A percentile compares a stretch with the other conserved stretches of the same genome.
phyloP scores from a whole-genome alignment of 352 stramenopile genomes.

The Globisporangium radiosum region DNA sequence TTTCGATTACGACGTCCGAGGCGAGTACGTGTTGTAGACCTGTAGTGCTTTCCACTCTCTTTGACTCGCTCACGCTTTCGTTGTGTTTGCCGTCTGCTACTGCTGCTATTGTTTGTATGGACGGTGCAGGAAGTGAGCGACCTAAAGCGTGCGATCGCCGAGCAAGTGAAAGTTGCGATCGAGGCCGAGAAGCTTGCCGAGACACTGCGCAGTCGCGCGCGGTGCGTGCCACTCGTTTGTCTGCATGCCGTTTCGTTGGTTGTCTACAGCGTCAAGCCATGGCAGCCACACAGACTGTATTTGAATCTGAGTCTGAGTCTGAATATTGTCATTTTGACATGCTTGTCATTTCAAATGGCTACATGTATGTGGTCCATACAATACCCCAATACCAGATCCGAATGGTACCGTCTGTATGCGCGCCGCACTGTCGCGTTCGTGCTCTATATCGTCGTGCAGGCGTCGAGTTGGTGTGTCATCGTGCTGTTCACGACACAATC shows the following conservation, averaged over 20 bases:
- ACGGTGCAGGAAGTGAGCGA: conserved; percentile 48
- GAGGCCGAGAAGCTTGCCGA: conserved; percentile 51
- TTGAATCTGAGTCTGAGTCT: no score
- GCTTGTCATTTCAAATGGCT: conserved; percentile 6
- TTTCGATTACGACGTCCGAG: conserved; percentile 32
- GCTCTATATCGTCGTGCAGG: conserved; percentile 60
- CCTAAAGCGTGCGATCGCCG: conserved; percentile 43
- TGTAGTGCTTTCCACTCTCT: background rate
- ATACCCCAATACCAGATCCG: conserved; percentile 9
- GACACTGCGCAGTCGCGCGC: conserved; percentile 38
- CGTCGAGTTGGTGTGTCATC: conserved; percentile 63
- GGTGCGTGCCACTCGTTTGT: conserved; percentile 13
- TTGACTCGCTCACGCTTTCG: background rate
- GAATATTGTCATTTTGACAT: background rate
- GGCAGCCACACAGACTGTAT: background rate
- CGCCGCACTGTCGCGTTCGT: conserved; percentile 41
- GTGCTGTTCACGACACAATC: conserved; percentile 68
- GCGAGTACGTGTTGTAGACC: conserved; percentile 11
- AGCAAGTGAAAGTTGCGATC: conserved; percentile 52
- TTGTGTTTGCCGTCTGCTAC: background rate
- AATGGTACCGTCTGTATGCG: conserved; percentile 51
- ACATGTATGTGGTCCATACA: no score
- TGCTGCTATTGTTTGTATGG: background rate
- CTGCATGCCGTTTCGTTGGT: background rate
- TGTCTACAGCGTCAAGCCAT: background rate